Evolutionary conservation across 108 stramenopile species (phyloP), one percentile per base, ranked within the genome.

Genomic region (Pseudonitzschia pungens): DNA sequence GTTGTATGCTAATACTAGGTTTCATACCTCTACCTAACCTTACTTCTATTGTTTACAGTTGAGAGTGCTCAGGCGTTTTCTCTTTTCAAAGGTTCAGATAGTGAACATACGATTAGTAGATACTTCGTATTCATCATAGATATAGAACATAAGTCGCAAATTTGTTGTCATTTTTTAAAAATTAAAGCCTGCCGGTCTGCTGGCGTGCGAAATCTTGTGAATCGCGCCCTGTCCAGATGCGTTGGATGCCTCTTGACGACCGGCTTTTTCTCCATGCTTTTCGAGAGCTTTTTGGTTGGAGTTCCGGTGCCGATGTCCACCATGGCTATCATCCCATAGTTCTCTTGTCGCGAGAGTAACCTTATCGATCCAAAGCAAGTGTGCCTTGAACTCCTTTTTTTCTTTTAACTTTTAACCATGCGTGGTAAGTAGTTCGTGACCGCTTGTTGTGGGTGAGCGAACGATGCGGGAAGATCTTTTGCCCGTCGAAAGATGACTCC

Each of bases 321-420:
- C 54, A 55, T 24, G 20, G 15, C 36, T 14, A 4, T 48, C 43
- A 20, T 41, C 43, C n/a, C 66, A 48, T 21, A 67, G 22, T 67
- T 44, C 78, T 79, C 78, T 79, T 79, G 78, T 79, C 78, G 78
- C 56, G 78, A 79, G 78, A 74, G 74, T 65, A 53, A 67, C 45
- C 51, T 29, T 50, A 36, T 53, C 36, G 41, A 40, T 50, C 52
- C 63, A 45, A 59, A 44, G 52, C 74, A 48, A 14, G 1, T 48
- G 9, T 48, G 45, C 18, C 69, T 64, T 55, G 6, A 36, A 6
- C 40, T 45, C 22, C 70, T 55, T 42, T 53, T 43, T 59, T 60
- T 28, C 41, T 60, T 72, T 67, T 62, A 62, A 62, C 16, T 29
- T 40, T 40, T 62, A 62, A 81, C 40, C 75, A 81, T 81, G 80